Percentiles rank a stretch among this genome's conserved stretches.
phyloP scores from a whole-genome alignment of 495 filamentous ascomycete species.

The Lichina pygmaea region DNA sequence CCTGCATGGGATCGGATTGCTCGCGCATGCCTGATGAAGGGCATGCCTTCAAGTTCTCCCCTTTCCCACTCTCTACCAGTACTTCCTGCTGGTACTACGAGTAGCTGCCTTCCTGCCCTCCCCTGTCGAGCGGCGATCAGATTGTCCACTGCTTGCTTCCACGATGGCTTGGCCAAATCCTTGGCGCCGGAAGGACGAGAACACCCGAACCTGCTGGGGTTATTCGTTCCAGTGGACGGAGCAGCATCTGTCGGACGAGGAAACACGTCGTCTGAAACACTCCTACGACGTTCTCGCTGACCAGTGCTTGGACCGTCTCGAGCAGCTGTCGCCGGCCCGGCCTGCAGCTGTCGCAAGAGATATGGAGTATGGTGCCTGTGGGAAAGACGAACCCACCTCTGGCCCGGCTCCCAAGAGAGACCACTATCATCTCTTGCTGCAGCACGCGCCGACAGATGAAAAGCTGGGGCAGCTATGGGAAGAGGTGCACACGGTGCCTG shows the following conservation, averaged over 20 bases:
- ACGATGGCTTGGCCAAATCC: constrained; percentile 16
- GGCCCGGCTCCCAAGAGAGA: constrained; percentile 18
- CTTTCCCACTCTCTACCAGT: no score
- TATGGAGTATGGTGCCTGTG: constrained; percentile 4
- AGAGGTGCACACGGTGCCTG: constrained; percentile 39
- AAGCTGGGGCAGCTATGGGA: constrained; percentile 34
- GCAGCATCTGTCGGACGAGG: constrained; percentile 31
- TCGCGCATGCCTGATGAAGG: no score
- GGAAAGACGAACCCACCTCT: constrained; percentile 3
- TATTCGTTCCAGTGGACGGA: constrained; percentile 44
- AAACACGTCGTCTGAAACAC: constrained; percentile 30
- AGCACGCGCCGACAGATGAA: constrained; percentile 27
- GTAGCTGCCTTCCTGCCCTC: no score
- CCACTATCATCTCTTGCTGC: constrained; percentile 30
- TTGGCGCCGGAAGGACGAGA: constrained; percentile 9
- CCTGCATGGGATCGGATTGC: no score
- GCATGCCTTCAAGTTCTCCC: no score
- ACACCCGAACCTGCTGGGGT: constrained; percentile 6
- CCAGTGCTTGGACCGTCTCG: constrained; percentile 31
- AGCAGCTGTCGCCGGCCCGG: constrained; percentile 21
- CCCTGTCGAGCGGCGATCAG: no score
- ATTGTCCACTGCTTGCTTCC: not conserved
- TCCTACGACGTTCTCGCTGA: constrained; percentile 44
- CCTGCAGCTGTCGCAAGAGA: constrained; percentile 2
- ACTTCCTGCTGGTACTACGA: no score